Conservation (phyloP, 768 basidiomycete genomes). For the Phylloporus rhodoxanthus region DNA sequence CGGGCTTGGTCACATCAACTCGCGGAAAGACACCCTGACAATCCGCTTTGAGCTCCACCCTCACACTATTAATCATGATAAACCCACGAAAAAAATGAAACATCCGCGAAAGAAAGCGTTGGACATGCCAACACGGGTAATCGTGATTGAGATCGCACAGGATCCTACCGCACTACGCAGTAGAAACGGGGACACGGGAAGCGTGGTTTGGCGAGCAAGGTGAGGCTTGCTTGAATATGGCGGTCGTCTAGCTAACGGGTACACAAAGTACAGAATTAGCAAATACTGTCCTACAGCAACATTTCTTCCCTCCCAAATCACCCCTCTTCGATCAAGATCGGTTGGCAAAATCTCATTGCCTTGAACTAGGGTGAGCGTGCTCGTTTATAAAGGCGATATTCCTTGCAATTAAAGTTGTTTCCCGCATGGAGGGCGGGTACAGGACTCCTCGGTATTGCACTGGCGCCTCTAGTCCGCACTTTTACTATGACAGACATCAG, state of each 20-base stretch:
- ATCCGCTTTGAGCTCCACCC: constrained; percentile 48
- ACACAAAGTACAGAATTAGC: constrained; percentile 61
- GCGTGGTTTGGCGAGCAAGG: constrained; percentile 84
- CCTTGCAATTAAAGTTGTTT: neutral
- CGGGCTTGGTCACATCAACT: constrained; percentile 63
- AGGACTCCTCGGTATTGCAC: constrained; percentile 57
- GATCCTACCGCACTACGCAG: constrained; percentile 70
- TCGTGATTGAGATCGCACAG: constrained; percentile 54
- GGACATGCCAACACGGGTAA: constrained; percentile 30
- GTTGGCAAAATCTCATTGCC: constrained; percentile 45
- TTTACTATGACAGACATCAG: constrained; percentile 63
- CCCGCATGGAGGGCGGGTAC: constrained; percentile 54
- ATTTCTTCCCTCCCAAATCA: constrained; percentile 34
- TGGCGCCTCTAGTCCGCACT: constrained; percentile 56
- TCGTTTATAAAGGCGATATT: neutral
- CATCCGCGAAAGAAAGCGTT: constrained; percentile 21
- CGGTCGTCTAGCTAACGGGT: neutral
- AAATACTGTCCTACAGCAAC: constrained; percentile 51
- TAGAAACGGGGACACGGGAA: constrained; percentile 77
- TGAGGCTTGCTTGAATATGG: constrained; percentile 19
- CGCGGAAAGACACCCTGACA: constrained; percentile 43
- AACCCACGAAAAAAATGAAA: constrained; percentile 2
- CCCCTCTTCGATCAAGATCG: constrained; percentile 40
- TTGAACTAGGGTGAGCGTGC: constrained; percentile 65
- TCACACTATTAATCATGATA: neutral